phyloP scores from a whole-genome alignment of 306 rosid genomes.

The Luffa aegyptiaca region DNA sequence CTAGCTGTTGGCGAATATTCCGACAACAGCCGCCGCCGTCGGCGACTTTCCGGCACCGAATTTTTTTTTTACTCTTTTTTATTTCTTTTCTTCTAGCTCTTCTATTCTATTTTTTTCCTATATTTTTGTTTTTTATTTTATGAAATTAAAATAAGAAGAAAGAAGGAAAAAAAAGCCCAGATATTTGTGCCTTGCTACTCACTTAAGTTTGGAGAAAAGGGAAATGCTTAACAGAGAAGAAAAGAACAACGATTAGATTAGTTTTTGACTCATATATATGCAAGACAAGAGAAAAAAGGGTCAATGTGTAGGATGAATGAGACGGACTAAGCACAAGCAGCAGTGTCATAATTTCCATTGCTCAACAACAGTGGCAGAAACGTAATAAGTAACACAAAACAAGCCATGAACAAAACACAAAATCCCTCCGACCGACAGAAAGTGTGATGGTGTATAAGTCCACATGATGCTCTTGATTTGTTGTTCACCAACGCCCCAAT shows the following conservation, averaged over 20 bases:
- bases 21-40: too few relatives aligned
- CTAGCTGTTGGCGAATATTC: too few relatives aligned
- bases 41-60: too few relatives aligned
- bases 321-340: background rate
- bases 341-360: slow-evolving; percentile 6
- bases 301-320: background rate
- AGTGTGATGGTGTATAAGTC: slow-evolving; percentile 90
- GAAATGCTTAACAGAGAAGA: background rate
- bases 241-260: background rate
- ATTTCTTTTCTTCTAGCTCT: too few relatives aligned
- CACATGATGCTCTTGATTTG: slow-evolving; percentile 66
- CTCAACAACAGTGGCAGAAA: slow-evolving; percentile 47
- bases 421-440: slow-evolving; percentile 92
- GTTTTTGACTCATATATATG: background rate
- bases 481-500: slow-evolving; percentile 80
- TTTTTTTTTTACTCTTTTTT: too few relatives aligned
- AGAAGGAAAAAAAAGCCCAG: too few relatives aligned
- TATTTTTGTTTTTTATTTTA: too few relatives aligned
- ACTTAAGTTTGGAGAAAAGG: background rate
- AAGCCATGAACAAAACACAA: slow-evolving; percentile 77
- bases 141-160: too few relatives aligned
- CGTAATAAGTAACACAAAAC: slow-evolving; percentile 61
- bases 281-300: background rate
- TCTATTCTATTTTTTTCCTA: too few relatives aligned
- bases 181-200: background rate